phyloP scores from a whole-genome alignment of 2,329 filamentous ascomycete species.

The Epichloe baconii region DNA sequence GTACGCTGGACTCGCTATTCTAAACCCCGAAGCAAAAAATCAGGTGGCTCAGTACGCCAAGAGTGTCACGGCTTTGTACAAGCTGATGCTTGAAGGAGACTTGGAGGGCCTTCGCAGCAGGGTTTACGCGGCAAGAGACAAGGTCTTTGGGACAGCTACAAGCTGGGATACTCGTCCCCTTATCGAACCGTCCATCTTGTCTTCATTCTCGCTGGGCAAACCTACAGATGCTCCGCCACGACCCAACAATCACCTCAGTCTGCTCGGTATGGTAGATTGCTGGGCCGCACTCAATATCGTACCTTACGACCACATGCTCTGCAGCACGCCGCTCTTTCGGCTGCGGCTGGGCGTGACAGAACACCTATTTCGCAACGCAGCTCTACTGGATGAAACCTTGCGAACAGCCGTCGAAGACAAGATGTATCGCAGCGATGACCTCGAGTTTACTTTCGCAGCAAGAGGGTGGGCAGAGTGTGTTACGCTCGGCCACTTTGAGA shows the following conservation, averaged over 20 bases:
- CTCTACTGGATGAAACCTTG: slow-evolving; percentile 71
- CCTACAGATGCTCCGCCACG: slow-evolving; percentile 43
- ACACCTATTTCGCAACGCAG: slow-evolving; percentile 76
- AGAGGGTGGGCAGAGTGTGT: slow-evolving; percentile 94
- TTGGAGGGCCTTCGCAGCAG: slow-evolving; percentile 58
- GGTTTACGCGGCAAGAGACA: slow-evolving; percentile 51
- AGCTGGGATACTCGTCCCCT: slow-evolving; percentile 52
- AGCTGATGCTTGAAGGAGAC: slow-evolving; percentile 86
- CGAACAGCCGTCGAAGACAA: slow-evolving; percentile 78
- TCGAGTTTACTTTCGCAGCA: slow-evolving; percentile 96
- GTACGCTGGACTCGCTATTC: slow-evolving; percentile 90
- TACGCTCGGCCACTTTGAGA: slow-evolving; percentile 79
- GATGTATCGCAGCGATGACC: slow-evolving; percentile 85
- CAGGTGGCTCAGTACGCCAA: slow-evolving; percentile 92
- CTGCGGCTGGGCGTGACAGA: slow-evolving; percentile 96
- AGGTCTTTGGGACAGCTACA: slow-evolving; percentile 61
- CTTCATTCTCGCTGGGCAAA: slow-evolving; percentile 74
- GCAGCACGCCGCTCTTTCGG: slow-evolving; percentile 91
- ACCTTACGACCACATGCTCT: slow-evolving; percentile 99
- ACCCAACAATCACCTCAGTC: slow-evolving; percentile 85
- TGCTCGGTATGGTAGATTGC: slow-evolving; percentile 96
- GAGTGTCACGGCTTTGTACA: slow-evolving; percentile 87
- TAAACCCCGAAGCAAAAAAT: slow-evolving; percentile 79
- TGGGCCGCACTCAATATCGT: slow-evolving; percentile 91
- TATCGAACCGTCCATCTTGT: slow-evolving; percentile 71